A percentile compares a stretch with the other conserved stretches of the same genome.
Evolutionary conservation across 352 stramenopile genomes (phyloP).

Genomic region (Phytophthora constricta): DNA sequence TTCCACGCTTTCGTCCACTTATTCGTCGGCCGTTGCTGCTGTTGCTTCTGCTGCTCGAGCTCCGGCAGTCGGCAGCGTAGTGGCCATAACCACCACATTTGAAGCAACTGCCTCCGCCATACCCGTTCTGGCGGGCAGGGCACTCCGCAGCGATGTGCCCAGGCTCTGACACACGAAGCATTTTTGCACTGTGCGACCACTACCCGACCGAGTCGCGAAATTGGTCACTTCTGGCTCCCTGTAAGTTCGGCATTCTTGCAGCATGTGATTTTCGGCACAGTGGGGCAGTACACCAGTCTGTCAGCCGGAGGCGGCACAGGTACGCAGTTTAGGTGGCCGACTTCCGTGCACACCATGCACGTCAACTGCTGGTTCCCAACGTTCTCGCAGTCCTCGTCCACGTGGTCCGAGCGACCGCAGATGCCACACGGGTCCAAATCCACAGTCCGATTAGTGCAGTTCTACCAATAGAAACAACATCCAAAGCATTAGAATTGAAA

Average conservation of each 20-base stretch:
- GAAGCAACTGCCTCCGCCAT: conserved; percentile 59
- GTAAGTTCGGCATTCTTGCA: conserved; percentile 56
- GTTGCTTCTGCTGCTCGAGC: conserved; percentile 20
- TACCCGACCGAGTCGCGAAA: conserved; percentile 47
- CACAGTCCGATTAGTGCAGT: conserved; percentile 63
- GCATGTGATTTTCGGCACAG: conserved; percentile 63
- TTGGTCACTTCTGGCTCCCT: conserved; percentile 50
- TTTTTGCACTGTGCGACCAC: conserved; percentile 60
- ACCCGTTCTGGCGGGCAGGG: conserved; percentile 48
- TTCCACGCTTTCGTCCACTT: conserved; percentile 54
- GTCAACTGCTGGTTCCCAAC: conserved; percentile 40
- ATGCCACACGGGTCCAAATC: conserved; percentile 48
- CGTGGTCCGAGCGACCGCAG: conserved; percentile 68
- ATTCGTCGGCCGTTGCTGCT: conserved; percentile 32
- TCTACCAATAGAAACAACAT: conserved; percentile 27
- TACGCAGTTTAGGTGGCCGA: conserved; percentile 74
- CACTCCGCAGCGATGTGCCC: conserved; percentile 82
- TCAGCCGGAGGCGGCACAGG: conserved; percentile 71
- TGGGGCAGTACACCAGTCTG: conserved; percentile 75
- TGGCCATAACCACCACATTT: conserved; percentile 57
- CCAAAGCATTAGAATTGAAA: not conserved
- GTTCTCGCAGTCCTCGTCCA: conserved; percentile 50
- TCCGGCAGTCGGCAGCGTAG: conserved; percentile 56
- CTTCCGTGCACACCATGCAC: conserved; percentile 79
- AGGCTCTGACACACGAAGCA: conserved; percentile 76